Percentiles rank a stretch among this genome's conserved stretches.
Evolutionary conservation across 441 rosid species (phyloP).

Genomic region (Daphne laureola): DNA sequence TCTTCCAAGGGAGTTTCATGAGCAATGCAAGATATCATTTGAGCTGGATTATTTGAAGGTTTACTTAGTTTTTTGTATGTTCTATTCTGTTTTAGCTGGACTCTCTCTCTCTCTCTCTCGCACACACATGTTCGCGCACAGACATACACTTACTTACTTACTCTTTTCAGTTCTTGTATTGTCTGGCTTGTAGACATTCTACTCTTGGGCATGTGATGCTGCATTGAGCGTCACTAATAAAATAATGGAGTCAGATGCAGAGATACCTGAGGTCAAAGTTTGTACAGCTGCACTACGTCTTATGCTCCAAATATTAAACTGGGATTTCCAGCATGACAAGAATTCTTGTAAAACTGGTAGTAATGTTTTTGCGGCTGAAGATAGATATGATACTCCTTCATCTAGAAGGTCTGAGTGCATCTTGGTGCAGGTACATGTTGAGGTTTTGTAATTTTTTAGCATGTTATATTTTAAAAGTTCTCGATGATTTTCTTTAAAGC

Average conservation of each 20-base stretch:
- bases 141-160: too few relatives aligned
- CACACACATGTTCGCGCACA: too few relatives aligned
- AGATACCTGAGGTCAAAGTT: conserved; percentile 75
- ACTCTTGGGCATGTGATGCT: conserved; percentile 85
- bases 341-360: conserved; percentile 36
- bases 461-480: conserved; percentile 10
- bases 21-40: conserved; percentile 74
- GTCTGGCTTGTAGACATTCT: conserved; percentile 57
- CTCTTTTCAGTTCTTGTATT: conserved; percentile 13
- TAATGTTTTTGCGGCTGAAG: conserved; percentile 52
- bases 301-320: conserved; percentile 88
- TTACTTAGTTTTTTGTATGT: conserved; percentile 17
- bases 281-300: conserved; percentile 76
- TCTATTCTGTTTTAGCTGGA: background rate
- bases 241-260: conserved; percentile 60
- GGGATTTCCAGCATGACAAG: conserved; percentile 69
- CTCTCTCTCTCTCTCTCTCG: too few relatives aligned
- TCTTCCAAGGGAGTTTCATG: conserved; percentile 96
- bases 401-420: conserved; percentile 66
- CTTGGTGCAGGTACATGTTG: conserved; percentile 66
- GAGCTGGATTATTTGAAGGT: conserved; percentile 88
- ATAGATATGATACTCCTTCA: conserved; percentile 40
- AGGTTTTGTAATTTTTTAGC: conserved; percentile 12
- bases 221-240: conserved; percentile 62
- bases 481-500: conserved; percentile 2